These are phyloP conservation scores for Fistulifera pelliculosa DNA, from an alignment of 108 stramenopile species.

Conservation along the genomic window DNA sequence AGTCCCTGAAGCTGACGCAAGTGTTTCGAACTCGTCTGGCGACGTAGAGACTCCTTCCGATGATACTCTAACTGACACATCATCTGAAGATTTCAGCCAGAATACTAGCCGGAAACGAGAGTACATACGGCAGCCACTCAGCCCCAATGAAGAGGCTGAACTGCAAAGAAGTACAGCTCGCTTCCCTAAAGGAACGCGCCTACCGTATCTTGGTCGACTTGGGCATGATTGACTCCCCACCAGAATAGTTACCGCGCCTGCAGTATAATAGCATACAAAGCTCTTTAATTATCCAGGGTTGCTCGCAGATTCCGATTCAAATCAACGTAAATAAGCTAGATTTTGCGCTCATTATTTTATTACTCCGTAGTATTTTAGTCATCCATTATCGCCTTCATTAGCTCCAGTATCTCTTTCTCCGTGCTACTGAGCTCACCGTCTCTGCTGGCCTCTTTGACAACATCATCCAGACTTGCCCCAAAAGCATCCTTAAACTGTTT, in stretches of 20 bases:
- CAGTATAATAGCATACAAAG: no score
- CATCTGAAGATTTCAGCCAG: no score
- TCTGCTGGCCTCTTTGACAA: conserved; percentile 55
- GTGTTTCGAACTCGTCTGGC: no score
- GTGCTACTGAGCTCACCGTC: conserved; percentile 36
- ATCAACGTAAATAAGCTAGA: no score
- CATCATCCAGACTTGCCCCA: conserved; percentile 66
- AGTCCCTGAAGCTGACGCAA: no score
- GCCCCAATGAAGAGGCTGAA: conserved; percentile 18
- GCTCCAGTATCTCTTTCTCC: conserved; percentile 62
- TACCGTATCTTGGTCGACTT: conserved; percentile 30
- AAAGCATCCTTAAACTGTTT: conserved; percentile 66
- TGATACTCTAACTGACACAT: no score
- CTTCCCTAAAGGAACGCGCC: conserved; percentile 29
- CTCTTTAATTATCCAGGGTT: no score
- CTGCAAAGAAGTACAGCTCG: conserved; percentile 29
- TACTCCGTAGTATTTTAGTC: no score
- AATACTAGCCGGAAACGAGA: background rate
- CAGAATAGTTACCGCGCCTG: no score
- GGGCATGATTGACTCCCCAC: conserved; percentile 12
- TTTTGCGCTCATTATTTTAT: no score
- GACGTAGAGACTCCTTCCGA: no score
- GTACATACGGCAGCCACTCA: conserved; percentile 12
- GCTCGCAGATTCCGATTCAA: no score
- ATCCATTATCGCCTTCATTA: conserved; percentile 73